Conservation (phyloP, 2,329 filamentous ascomycete species). For the Bipolaris cookei region DNA sequence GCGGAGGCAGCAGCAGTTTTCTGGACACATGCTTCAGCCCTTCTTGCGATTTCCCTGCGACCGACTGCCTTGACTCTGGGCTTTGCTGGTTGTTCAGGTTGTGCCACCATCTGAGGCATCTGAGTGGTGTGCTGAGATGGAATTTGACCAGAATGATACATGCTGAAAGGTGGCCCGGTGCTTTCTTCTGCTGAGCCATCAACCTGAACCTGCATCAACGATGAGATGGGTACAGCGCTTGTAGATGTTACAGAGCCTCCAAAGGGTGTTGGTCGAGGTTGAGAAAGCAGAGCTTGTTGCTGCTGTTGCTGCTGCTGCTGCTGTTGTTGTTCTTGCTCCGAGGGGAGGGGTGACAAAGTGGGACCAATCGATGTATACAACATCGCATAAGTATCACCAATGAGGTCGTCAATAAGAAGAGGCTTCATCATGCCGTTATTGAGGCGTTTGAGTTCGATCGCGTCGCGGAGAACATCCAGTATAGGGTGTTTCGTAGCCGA, state of each 20-base stretch:
- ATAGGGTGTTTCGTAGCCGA: conserved; percentile 56
- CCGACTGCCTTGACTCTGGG: conserved; percentile 64
- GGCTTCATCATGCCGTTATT: conserved; percentile 90
- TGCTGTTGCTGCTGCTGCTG: conserved; percentile 38
- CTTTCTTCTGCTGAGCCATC: conserved; percentile 34
- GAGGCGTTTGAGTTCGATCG: conserved; percentile 74
- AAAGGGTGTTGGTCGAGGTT: conserved; percentile 12
- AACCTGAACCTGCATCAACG: conserved; percentile 42
- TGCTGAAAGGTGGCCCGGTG: conserved; percentile 31
- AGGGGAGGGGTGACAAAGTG: conserved; percentile 58
- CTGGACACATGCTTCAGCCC: conserved; percentile 63
- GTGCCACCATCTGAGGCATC: conserved; percentile 22
- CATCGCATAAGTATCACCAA: conserved; percentile 84
- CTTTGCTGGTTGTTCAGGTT: conserved; percentile 30
- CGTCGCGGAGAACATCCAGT: conserved; percentile 69
- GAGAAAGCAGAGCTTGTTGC: conserved; percentile 24
- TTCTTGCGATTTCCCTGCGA: conserved; percentile 63
- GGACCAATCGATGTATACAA: conserved; percentile 73
- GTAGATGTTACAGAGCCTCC: conserved; percentile 3
- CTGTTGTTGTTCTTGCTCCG: conserved; percentile 48
- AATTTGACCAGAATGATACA: conserved; percentile 37
- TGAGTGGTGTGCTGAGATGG: conserved; percentile 24
- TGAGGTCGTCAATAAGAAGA: conserved; percentile 86
- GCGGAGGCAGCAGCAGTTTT: conserved; percentile 46
- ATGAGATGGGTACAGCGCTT: conserved; percentile 37